These are phyloP conservation scores for Fusarium transvaalense DNA, from an alignment of 2,329 filamentous ascomycete genomes.

Conservation along the genomic window DNA sequence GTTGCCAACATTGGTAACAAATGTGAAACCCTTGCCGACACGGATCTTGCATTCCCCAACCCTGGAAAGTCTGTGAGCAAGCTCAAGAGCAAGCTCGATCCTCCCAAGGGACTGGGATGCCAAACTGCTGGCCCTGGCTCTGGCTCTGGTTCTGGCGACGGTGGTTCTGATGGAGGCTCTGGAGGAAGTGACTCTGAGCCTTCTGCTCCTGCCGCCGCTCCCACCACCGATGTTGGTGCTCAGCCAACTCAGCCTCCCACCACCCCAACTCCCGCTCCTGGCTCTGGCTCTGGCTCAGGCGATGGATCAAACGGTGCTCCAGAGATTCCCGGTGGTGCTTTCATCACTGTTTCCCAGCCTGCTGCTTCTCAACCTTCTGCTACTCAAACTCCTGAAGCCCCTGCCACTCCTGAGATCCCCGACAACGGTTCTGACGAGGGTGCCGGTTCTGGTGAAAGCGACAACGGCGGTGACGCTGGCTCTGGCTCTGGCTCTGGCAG, in stretches of 20 bases:
- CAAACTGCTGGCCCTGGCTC: background rate
- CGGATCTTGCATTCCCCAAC: constrained; percentile 71
- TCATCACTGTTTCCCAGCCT: constrained; percentile 53
- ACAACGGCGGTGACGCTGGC: background rate
- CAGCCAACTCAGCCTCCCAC: constrained; percentile 6
- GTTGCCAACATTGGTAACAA: constrained; percentile 71
- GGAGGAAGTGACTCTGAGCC: background rate
- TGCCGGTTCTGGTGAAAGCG: background rate
- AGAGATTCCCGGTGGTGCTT: constrained; percentile 55
- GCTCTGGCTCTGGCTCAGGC: background rate
- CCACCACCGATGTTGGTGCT: constrained; percentile 33
- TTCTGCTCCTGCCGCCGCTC: constrained; percentile 45
- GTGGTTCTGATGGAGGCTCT: background rate
- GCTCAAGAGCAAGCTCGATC: too few species aligned
- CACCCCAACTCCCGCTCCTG: constrained; percentile 6
- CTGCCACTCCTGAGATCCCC: background rate
- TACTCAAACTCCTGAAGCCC: constrained; percentile 30
- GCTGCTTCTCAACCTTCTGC: background rate
- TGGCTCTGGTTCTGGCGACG: background rate
- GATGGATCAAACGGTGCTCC: background rate
- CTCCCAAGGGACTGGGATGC: too few species aligned
- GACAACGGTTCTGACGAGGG: background rate
- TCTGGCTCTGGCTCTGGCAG: constrained; percentile 37
- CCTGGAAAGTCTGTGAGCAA: constrained; percentile 69
- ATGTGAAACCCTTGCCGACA: constrained; percentile 64